A percentile compares a stretch with the other conserved stretches of the same genome.
phyloP scores from a whole-genome alignment of 345 rosid species.

The Salix suchowensis region DNA sequence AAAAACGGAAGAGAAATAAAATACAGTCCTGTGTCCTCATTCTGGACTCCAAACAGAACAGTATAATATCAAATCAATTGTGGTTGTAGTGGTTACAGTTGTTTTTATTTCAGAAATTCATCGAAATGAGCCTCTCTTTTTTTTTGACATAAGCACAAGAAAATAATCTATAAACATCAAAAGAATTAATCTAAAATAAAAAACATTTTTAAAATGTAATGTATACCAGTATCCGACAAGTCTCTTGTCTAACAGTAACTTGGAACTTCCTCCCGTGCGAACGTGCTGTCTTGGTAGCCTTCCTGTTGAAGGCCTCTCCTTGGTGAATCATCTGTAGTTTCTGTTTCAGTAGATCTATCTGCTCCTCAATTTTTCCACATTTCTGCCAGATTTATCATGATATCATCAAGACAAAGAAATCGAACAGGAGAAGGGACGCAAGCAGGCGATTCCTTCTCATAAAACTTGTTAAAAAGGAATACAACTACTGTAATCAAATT shows the following conservation, averaged over 20 bases:
- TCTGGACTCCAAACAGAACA: not conserved
- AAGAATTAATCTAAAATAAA: too few species aligned
- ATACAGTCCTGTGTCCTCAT: not conserved
- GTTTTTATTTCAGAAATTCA: not conserved
- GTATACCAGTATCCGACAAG: slow-evolving; percentile 70
- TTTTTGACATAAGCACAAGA: too few species aligned
- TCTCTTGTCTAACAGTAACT: slow-evolving; percentile 88
- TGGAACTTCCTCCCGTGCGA: slow-evolving; percentile 94
- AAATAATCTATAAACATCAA: too few species aligned
- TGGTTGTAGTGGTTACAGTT: too few species aligned
- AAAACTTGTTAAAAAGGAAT: not conserved
- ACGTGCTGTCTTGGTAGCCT: slow-evolving; percentile 86
- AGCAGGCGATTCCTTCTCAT: not conserved
- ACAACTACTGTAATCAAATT: not conserved
- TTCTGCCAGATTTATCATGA: slow-evolving; percentile 39
- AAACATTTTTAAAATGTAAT: too few species aligned
- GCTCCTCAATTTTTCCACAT: slow-evolving; percentile 83
- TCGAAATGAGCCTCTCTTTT: too few species aligned
- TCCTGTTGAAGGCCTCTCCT: slow-evolving; percentile 88
- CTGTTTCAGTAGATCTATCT: slow-evolving; percentile 68
- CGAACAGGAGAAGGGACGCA: not conserved
- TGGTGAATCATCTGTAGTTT: slow-evolving; percentile 75
- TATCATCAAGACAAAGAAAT: not conserved
- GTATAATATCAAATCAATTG: not conserved
- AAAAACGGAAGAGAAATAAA: not conserved